A percentile compares a stretch with the other conserved stretches of the same genome.
Conservation (phyloP, 345 rosid genomes). For the Eucalyptus cloeziana region DNA sequence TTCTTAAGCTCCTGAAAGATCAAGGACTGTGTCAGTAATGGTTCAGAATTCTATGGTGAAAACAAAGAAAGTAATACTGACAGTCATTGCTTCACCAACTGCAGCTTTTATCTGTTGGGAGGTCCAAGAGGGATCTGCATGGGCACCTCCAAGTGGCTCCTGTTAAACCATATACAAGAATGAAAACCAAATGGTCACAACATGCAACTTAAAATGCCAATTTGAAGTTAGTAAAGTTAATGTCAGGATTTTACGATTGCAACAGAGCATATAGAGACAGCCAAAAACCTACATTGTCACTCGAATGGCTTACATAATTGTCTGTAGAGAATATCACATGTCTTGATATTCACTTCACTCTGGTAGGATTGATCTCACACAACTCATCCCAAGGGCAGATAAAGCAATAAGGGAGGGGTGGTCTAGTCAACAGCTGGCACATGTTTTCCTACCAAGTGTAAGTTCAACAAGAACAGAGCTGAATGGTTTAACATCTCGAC, state of each 20-base stretch:
- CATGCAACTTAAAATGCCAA: background rate
- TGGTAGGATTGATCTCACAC: background rate
- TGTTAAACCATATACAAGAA: slow-evolving; percentile 5
- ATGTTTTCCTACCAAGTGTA: background rate
- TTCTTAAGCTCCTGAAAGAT: slow-evolving; percentile 50
- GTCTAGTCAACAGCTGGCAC: background rate
- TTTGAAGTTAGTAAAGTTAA: background rate
- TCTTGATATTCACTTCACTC: background rate
- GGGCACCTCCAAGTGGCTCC: slow-evolving; percentile 98
- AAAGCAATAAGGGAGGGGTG: background rate
- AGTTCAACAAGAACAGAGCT: background rate
- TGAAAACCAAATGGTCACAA: background rate
- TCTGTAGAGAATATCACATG: background rate
- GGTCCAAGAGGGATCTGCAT: slow-evolving; percentile 85
- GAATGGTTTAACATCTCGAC: background rate
- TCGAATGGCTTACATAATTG: background rate
- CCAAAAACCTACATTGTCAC: background rate
- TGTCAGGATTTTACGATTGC: background rate
- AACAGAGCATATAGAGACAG: background rate
- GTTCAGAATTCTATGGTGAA: background rate
- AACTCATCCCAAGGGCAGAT: background rate
- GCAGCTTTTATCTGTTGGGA: slow-evolving; percentile 80
- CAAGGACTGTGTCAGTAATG: background rate
- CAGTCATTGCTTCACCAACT: slow-evolving; percentile 68
- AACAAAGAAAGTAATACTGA: slow-evolving; percentile 23